phyloP scores from a whole-genome alignment of 2,329 filamentous ascomycete species.

The Fusarium poae region DNA sequence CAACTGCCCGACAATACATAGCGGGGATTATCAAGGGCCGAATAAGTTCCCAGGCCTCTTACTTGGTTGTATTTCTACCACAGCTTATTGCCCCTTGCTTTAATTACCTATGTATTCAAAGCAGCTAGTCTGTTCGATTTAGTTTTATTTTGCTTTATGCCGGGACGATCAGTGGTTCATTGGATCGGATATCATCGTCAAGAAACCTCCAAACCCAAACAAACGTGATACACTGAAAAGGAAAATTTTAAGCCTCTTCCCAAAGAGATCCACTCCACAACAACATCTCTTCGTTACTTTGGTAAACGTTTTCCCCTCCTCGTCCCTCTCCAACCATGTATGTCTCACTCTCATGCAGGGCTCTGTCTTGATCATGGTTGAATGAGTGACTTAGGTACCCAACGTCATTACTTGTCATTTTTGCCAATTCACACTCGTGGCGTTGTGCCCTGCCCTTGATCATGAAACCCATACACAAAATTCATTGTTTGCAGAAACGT shows the following conservation, averaged over 20 bases:
- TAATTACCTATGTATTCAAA: constrained; percentile 9
- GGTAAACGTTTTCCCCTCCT: constrained; percentile 8
- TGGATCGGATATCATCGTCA: constrained; percentile 23
- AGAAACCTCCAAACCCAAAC: constrained; percentile 13
- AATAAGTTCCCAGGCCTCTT: constrained; percentile 41
- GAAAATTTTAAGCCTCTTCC: constrained; percentile 36
- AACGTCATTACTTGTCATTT: constrained; percentile 12
- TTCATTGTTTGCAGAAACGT: constrained; percentile 5
- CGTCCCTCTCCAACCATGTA: constrained; percentile 5
- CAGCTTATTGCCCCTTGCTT: constrained; percentile 24
- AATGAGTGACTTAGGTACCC: neutral
- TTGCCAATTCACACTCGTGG: constrained; percentile 21
- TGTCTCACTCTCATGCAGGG: constrained; percentile 36
- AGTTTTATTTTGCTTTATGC: neutral
- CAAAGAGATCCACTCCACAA: constrained; percentile 22
- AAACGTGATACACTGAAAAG: constrained; percentile 3
- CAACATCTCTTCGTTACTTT: constrained; percentile 25
- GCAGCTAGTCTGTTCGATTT: constrained; percentile 5
- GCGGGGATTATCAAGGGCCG: constrained; percentile 28
- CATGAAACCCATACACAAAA: constrained; percentile 18
- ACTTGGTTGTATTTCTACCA: neutral
- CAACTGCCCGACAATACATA: constrained; percentile 24
- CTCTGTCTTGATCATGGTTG: constrained; percentile 6
- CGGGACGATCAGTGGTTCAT: constrained; percentile 7
- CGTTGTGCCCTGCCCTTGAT: constrained; percentile 35